Conservation (phyloP, 345 rosid species). For the Populus alba region DNA sequence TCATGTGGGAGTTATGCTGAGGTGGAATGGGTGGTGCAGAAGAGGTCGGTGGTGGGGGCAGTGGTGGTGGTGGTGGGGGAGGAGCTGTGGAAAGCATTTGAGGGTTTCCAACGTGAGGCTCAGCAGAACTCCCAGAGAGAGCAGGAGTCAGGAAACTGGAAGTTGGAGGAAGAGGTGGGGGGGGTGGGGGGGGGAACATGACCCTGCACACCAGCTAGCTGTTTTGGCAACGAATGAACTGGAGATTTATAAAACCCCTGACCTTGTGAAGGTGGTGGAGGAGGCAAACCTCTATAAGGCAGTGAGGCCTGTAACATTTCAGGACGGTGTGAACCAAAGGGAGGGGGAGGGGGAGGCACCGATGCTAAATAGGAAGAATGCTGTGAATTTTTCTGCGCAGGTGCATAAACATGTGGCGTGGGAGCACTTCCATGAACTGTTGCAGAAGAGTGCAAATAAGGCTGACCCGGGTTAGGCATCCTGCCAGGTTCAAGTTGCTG, state of each 20-base stretch:
- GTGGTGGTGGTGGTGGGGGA: neutral
- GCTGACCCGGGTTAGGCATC: conserved; percentile 31
- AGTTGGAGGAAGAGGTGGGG: conserved; percentile 25
- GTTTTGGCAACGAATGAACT: conserved; percentile 25
- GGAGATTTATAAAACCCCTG: conserved; percentile 30
- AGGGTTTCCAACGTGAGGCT: conserved; percentile 14
- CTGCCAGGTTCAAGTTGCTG: conserved; percentile 32
- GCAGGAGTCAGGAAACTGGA: conserved; percentile 28
- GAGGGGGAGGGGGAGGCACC: conserved; percentile 31
- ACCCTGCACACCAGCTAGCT: conserved; percentile 27
- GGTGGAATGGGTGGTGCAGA: neutral
- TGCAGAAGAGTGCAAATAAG: conserved; percentile 23
- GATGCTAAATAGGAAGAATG: conserved; percentile 22
- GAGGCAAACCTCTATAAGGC: conserved; percentile 34
- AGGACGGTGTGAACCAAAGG: conserved; percentile 11
- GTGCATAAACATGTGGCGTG: conserved; percentile 23
- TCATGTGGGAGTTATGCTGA: neutral
- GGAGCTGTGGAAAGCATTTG: conserved; percentile 14
- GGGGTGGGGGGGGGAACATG: conserved; percentile 27
- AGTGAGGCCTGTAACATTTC: conserved; percentile 18
- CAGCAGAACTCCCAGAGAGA: conserved; percentile 19
- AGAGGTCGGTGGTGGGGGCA: neutral
- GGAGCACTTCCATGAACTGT: conserved; percentile 23
- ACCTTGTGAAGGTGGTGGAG: conserved; percentile 36
- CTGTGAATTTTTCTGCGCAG: conserved; percentile 33